These are phyloP conservation scores for Apiotrichum laibachii DNA, from an alignment of 1,284 basidiomycete genomes.

Conservation along the genomic window DNA sequence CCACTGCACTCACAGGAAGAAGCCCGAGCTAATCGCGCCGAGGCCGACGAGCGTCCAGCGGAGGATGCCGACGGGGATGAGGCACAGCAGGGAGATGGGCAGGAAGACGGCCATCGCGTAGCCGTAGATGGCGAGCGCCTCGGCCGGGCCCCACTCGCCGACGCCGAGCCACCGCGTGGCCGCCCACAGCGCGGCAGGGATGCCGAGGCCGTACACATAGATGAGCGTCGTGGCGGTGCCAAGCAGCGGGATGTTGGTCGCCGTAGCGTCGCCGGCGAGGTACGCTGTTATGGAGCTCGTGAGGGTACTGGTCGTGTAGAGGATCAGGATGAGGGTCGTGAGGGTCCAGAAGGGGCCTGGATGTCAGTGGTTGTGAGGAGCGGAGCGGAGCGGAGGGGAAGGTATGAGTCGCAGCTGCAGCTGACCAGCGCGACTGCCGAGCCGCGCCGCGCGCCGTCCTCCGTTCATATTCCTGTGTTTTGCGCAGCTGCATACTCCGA, in stretches of 20 bases:
- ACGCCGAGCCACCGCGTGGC: constrained; percentile 77
- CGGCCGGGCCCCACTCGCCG: constrained; percentile 77
- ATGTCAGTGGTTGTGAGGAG: constrained; percentile 2
- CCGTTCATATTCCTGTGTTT: no score
- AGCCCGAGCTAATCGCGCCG: constrained; percentile 72
- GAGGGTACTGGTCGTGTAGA: constrained; percentile 87
- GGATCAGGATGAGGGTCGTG: constrained; percentile 82
- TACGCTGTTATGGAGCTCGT: constrained; percentile 77
- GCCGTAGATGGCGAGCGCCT: constrained; percentile 58
- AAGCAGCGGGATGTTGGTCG: constrained; percentile 70
- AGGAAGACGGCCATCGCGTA: constrained; percentile 53
- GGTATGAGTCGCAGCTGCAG: no score
- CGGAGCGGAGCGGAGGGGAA: not conserved
- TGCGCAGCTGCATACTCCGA: no score
- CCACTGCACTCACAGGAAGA: constrained; percentile 61
- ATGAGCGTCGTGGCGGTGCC: constrained; percentile 77
- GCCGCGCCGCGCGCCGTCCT: no score
- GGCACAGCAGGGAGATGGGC: constrained; percentile 71
- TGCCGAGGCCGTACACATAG: constrained; percentile 76
- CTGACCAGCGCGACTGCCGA: no score
- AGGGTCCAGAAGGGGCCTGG: constrained; percentile 90
- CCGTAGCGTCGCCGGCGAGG: constrained; percentile 56
- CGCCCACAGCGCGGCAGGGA: constrained; percentile 67
- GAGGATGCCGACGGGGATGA: constrained; percentile 72
- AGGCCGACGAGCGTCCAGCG: constrained; percentile 73